Conservation (phyloP, 345 rosid species). For the Pelargonium nanum region DNA sequence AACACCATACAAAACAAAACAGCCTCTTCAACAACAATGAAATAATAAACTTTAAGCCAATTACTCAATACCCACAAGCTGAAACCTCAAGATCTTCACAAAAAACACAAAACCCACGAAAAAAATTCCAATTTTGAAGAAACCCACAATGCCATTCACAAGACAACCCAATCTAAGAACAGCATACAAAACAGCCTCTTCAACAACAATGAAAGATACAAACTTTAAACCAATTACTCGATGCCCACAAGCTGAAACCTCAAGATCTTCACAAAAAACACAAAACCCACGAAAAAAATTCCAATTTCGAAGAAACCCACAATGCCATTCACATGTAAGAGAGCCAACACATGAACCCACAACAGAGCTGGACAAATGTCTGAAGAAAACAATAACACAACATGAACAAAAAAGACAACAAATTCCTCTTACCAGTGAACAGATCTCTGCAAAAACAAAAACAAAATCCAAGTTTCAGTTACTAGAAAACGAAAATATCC, state of each 20-base stretch:
- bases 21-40: no score
- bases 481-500: background rate
- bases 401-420: background rate
- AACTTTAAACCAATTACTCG: no score
- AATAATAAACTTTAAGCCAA: no score
- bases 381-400: background rate
- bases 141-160: no score
- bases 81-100: no score
- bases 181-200: no score
- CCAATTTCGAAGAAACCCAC: background rate
- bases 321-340: background rate
- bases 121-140: no score
- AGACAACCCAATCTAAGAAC: background rate
- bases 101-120: no score
- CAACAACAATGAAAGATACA: no score
- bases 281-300: background rate
- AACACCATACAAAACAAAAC: background rate
- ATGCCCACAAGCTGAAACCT: no score
- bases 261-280: background rate
- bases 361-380: background rate
- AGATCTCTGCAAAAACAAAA: background rate
- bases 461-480: background rate
- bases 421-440: background rate
- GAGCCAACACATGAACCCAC: background rate
- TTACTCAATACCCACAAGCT: no score